These are phyloP conservation scores for Physocladia obscura DNA, from an alignment of 192 early-diverging fungal species.

Conservation along the genomic window DNA sequence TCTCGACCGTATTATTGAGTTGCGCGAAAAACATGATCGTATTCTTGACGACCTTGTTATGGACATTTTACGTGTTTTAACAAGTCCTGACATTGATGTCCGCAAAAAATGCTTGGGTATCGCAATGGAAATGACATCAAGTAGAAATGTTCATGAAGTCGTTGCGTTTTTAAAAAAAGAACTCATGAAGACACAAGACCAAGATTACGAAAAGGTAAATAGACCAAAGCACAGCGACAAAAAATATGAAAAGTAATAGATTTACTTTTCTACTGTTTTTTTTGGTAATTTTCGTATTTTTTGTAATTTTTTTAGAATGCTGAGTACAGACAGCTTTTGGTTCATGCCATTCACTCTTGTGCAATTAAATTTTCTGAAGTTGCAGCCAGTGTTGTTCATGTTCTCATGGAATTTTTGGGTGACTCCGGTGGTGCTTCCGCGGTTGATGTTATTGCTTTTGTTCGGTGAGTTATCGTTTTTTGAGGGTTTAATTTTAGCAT, in stretches of 20 bases:
- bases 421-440: constrained; percentile 85
- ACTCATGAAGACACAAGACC: constrained; percentile 85
- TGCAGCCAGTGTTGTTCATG: constrained; percentile 93
- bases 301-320: constrained; percentile 56
- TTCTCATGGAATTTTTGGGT: constrained; percentile 91
- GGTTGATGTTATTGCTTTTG: constrained; percentile 95
- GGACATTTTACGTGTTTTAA: constrained; percentile 85
- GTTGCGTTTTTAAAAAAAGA: constrained; percentile 94
- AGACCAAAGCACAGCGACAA: not conserved
- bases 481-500: no score
- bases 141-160: constrained; percentile 90
- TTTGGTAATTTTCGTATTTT: not conserved
- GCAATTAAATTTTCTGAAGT: constrained; percentile 96
- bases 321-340: constrained; percentile 92
- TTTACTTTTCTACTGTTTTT: not conserved
- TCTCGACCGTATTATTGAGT: constrained; percentile 82
- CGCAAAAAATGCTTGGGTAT: constrained; percentile 83
- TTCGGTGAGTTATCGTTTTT: constrained; percentile 54
- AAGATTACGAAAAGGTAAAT: constrained; percentile 80
- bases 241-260: no score
- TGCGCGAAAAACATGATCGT: constrained; percentile 85
- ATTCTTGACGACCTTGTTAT: constrained; percentile 92
- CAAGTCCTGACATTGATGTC: constrained; percentile 91
- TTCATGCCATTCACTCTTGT: constrained; percentile 93
- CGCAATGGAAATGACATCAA: constrained; percentile 87